Evolutionary conservation across 441 rosid species (phyloP), one percentile per base, ranked within the genome.

Genomic region (Erysimum cheiri): DNA sequence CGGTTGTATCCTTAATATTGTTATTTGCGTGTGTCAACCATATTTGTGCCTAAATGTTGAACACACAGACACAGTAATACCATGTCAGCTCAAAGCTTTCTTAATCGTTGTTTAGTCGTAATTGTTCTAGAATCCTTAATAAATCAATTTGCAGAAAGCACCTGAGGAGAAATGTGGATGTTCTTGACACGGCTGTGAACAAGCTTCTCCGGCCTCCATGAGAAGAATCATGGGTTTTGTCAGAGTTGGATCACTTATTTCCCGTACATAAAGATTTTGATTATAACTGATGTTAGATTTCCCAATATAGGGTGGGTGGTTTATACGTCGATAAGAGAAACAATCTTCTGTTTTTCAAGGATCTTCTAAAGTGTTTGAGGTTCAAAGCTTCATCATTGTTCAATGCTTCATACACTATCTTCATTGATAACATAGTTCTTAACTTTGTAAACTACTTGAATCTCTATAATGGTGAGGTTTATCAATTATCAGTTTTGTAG

Each of bases 1-100:
- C 82, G 87, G 67, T 59, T 93, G 98, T 93, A 93, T 89, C 98
- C 97, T 87, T 87, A 36, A 43, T 31, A n/a, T n/a, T 29, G 37
- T 50, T 64, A 17, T 56, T 65, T 65, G 29, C 10, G 28, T 68
- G 32, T 70, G 32, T 62, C 40, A 19, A 35, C 7, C 8, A 22
- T 62, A 43, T 67, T 36, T 58, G 60, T 47, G 53, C 8, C 29
- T 39, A 44, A 19, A 19, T 19, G 22, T 19, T 19, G 22, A 19
- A 19, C 22, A 19, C 22, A 19, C 22, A 19, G 22, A 19, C 22
- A 19, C 22, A 19, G 22, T 19, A 19, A 19, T 19, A 19, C 22
- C 22, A 19, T 19, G 22, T 19, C 22, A 19, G 22, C 22, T 19
- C 22, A 19, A 26, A 35, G 70, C 52, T 9, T 52, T 53, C 29